Evolutionary conservation across 2,329 filamentous ascomycete species (phyloP).

Genomic region (Microdochium bolleyi): DNA sequence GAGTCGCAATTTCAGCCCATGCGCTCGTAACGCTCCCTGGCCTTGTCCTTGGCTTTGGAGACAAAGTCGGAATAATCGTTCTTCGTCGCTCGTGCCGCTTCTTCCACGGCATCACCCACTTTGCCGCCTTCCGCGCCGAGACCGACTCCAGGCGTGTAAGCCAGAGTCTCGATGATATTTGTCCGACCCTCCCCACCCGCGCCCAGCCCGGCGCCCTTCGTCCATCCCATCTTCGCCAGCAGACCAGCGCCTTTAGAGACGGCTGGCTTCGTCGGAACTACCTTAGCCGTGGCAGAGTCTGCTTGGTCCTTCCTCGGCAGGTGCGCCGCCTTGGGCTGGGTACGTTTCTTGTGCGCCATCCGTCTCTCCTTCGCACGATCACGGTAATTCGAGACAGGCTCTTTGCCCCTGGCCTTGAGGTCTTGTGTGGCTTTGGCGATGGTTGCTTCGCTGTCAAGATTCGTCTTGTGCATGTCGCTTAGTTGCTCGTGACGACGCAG

Average conservation of each 20-base stretch:
- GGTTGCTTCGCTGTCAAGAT: constrained; percentile 17
- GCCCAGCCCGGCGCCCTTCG: constrained; percentile 55
- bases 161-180: constrained; percentile 54
- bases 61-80: constrained; percentile 55
- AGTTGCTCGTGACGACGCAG: constrained; percentile 35
- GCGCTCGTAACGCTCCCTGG: constrained; percentile 56
- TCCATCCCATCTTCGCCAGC: constrained; percentile 69
- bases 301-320: constrained; percentile 15
- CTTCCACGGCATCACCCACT: constrained; percentile 57
- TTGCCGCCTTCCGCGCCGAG: constrained; percentile 63
- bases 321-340: constrained; percentile 32
- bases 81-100: constrained; percentile 54
- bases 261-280: constrained; percentile 25
- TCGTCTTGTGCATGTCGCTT: constrained; percentile 32
- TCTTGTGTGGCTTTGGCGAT: constrained; percentile 19
- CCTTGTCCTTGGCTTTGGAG: constrained; percentile 56
- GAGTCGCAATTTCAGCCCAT: constrained; percentile 24
- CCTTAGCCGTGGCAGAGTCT: constrained; percentile 26
- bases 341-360: constrained; percentile 52
- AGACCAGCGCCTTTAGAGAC: constrained; percentile 58
- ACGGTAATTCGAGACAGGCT: constrained; percentile 37
- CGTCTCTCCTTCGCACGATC: constrained; percentile 64
- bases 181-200: constrained; percentile 54
- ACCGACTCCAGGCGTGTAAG: constrained; percentile 62
- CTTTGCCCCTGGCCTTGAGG: constrained; percentile 24